phyloP scores from a whole-genome alignment of 768 basidiomycete genomes.

The Termitomyces sp. region DNA sequence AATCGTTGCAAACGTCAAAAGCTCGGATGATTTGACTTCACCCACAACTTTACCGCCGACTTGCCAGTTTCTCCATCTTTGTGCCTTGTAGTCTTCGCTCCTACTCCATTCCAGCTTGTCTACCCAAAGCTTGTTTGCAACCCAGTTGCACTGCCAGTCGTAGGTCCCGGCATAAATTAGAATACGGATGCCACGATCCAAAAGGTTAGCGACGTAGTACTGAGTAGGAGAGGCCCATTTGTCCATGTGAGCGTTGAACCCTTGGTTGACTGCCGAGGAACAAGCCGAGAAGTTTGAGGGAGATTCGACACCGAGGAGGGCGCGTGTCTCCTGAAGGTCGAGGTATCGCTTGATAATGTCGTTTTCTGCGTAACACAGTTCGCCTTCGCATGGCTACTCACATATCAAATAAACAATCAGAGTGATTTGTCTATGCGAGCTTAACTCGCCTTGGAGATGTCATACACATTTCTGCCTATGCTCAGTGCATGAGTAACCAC shows the following conservation, averaged over 20 bases:
- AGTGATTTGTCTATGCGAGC: too few species aligned
- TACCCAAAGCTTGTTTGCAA: conserved; percentile 75
- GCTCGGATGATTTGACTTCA: conserved; percentile 31
- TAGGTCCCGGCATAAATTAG: conserved; percentile 73
- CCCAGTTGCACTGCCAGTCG: conserved; percentile 79
- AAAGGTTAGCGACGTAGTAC: conserved; percentile 57
- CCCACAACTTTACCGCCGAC: conserved; percentile 43
- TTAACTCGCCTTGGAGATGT: conserved; percentile 16
- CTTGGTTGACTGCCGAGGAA: conserved; percentile 38
- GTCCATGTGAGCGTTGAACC: conserved; percentile 56
- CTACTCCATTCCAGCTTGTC: conserved; percentile 72
- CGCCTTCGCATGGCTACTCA: conserved; percentile 15
- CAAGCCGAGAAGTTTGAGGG: conserved; percentile 53
- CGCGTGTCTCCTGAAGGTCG: conserved; percentile 14
- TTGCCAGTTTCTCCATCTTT: conserved; percentile 54
- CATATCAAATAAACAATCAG: not conserved
- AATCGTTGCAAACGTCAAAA: conserved; percentile 33
- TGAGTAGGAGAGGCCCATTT: conserved; percentile 43
- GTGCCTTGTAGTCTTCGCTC: conserved; percentile 38
- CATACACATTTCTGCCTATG: conserved; percentile 19
- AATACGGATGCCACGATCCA: conserved; percentile 71
- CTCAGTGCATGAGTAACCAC: not conserved
- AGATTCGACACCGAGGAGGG: conserved; percentile 15
- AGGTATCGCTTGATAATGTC: conserved; percentile 14
- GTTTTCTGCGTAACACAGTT: conserved; percentile 18